phyloP scores from a whole-genome alignment of 768 basidiomycete species.

The Tephrocybe sp. region DNA sequence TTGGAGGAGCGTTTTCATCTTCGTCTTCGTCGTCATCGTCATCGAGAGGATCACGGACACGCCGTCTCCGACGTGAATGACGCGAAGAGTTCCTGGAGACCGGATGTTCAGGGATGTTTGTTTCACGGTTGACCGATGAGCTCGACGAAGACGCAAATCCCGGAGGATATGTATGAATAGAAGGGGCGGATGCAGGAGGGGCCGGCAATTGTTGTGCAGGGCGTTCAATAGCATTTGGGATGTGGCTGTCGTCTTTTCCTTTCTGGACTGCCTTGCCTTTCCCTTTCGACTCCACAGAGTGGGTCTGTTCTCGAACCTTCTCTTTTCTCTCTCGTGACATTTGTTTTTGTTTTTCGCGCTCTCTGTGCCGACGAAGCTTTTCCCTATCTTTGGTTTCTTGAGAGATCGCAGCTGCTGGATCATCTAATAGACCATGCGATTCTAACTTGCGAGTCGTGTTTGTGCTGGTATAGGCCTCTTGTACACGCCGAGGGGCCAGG shows the following conservation, averaged over 20 bases:
- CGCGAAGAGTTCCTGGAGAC: slow-evolving; percentile 19
- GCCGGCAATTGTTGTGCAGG: slow-evolving; percentile 12
- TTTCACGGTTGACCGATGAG: slow-evolving; percentile 2
- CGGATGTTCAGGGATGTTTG: slow-evolving; percentile 6
- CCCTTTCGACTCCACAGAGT: slow-evolving; percentile 26
- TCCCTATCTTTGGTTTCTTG: slow-evolving; percentile 31
- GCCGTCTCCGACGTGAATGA: slow-evolving; percentile 24
- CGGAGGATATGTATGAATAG: slow-evolving; percentile 20
- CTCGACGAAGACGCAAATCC: slow-evolving; percentile 9
- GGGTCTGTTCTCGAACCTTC: slow-evolving; percentile 27
- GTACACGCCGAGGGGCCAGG: slow-evolving; percentile 73
- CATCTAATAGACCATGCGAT: slow-evolving; percentile 66
- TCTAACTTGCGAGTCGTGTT: slow-evolving; percentile 67
- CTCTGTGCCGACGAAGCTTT: slow-evolving; percentile 23
- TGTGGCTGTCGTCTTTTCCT: slow-evolving; percentile 20
- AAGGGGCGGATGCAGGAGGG: slow-evolving; percentile 23
- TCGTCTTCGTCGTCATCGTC: slow-evolving; percentile 35
- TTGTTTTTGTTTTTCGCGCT: slow-evolving; percentile 23
- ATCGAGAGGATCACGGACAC: slow-evolving; percentile 27
- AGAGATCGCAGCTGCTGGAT: slow-evolving; percentile 28
- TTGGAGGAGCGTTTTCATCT: slow-evolving; percentile 30
- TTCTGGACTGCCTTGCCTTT: slow-evolving; percentile 23
- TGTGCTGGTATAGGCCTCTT: slow-evolving; percentile 76
- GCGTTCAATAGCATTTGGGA: slow-evolving; percentile 17
- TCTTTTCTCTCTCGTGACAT: slow-evolving; percentile 27